Base-by-base conservation (phyloP, 2,329 filamentous ascomycete species). In the Diaporthe eres region DNA sequence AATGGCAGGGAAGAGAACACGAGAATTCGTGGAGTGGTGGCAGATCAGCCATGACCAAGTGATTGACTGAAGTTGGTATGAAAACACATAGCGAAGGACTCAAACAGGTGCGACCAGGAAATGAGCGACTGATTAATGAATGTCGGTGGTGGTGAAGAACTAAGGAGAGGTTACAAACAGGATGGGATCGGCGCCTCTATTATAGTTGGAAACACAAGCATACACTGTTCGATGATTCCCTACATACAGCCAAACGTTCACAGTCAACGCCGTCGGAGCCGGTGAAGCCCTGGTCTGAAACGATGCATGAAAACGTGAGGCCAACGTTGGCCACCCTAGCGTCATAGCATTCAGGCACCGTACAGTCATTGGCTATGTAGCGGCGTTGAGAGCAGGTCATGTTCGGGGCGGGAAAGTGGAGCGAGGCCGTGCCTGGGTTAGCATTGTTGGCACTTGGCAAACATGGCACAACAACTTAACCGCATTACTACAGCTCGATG, bases 381-480 rank as follows among this genome's bases (percentile, higher is more conserved):
- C 31, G 22, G 34, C 31, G 49, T 25, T 42, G 42, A 4, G n/a
- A 42, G 34, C 1, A 39, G 65, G 65, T 28, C 65, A 55, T 39
- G n/a, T 55, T 55, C n/a, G 65, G 65, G 65, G 49, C 65, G 47
- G 49, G n/a, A 55, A 70, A 70, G 65, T 70, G 65, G 65, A 55
- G 13, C 12, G 49, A 19, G 65, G 51, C 55, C 49, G 65, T 70
- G 65, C 65, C 47, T 42, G 65, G 47, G 44, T 39, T 67, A 10
- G 63, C 12, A 19, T 51, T 12, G 37, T 1, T 34, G 61, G 28
- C 60, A 28, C 34, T 51, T 37, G 63, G 65, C 65, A 34, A 13
- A 53, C 34, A 68, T 68, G 47, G 44, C 49, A 55, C 34, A 31
- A 28, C 10, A 28, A 15, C n/a, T 19, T 28, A 12, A 70, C 34